Evolutionary conservation across 1,139 yeast species (phyloP).

Genomic region (Spencermartinsiella ligniputridi): DNA sequence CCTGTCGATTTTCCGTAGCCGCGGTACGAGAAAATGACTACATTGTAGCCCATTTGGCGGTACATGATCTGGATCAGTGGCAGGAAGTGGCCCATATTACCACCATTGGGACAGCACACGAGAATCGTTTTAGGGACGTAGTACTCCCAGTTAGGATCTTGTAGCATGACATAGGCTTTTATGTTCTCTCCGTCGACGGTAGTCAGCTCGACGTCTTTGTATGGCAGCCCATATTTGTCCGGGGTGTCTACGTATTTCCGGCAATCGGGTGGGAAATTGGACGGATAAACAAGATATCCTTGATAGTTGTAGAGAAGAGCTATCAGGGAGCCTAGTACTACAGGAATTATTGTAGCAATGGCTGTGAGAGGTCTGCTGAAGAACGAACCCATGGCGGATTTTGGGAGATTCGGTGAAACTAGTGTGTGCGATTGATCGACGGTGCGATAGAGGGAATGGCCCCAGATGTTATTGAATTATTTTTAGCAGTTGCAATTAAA

Average conservation of each 20-base stretch:
- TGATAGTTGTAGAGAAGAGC: slow-evolving; percentile 59
- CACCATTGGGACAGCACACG: slow-evolving; percentile 89
- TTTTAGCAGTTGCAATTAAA: too few relatives aligned
- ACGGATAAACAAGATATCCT: slow-evolving; percentile 70
- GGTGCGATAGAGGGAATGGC: too few relatives aligned
- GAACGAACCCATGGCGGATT: slow-evolving; percentile 17
- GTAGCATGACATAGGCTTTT: slow-evolving; percentile 47
- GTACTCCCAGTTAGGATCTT: slow-evolving; percentile 39
- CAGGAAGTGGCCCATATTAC: slow-evolving; percentile 89
- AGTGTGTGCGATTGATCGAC: too few relatives aligned
- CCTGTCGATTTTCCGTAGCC: slow-evolving; percentile 93
- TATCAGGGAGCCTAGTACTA: slow-evolving; percentile 13
- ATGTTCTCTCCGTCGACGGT: slow-evolving; percentile 65
- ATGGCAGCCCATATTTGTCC: slow-evolving; percentile 63
- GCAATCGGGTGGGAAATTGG: slow-evolving; percentile 68
- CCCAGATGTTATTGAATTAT: too few relatives aligned
- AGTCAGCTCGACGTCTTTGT: slow-evolving; percentile 52
- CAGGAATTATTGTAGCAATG: slow-evolving; percentile 14
- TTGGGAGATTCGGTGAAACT: too few relatives aligned
- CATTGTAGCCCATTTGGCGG: slow-evolving; percentile 64
- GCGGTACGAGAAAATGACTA: slow-evolving; percentile 80
- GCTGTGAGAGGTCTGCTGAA: slow-evolving; percentile 14
- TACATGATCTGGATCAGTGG: slow-evolving; percentile 77
- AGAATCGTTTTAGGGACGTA: slow-evolving; percentile 67
- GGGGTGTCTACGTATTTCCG: slow-evolving; percentile 77